Evolutionary conservation across 2,329 filamentous ascomycete genomes (phyloP), one percentile per base, ranked within the genome.

Genomic region (Aspergillus unguis): DNA sequence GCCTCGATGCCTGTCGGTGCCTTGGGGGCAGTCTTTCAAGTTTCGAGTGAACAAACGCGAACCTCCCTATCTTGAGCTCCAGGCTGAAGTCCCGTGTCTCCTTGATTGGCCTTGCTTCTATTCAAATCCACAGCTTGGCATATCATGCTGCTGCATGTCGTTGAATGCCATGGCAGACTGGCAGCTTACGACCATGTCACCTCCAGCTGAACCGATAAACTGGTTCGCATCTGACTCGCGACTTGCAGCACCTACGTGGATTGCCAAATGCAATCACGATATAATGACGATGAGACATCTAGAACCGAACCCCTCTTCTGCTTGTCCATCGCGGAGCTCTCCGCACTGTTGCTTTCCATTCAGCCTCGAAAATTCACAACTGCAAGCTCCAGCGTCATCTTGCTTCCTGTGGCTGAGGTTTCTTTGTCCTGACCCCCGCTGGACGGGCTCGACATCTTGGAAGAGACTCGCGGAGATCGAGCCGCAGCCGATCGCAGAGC

Each of bases 151-250:
- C 31, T 38, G 52, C 48, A 60, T 55, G 52, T 50, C 17, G 17
- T 17, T 17, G 17, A 27, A 59, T 58, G 58, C 45, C 54, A 46
- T 37, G 53, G 52, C 49, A 35, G 41, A 42, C 40, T 37, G 23
- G 25, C 36, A 32, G 40, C 44, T 50, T 55, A 33, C 35, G 51
- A 51, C 56, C 58, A 56, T 53, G 48, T 48, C 52, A 35, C 32
- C 57, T 60, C 60, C 56, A 61, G 58, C 59, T 61, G 58, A 52
- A 54, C 51, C 54, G 44, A 55, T 54, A 58, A 60, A 53, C 44
- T 54, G 55, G 55, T 53, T 55, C 52, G 50, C 58, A 52, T 50
- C 38, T 36, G 47, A 49, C 40, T 47, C 10, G 28, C 36, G 31
- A 33, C 27, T 38, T 31, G 50, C 32, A 45, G 29, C 17, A 27